A percentile compares a stretch with the other conserved stretches of the same genome.
These are phyloP conservation scores for Turnera subulata DNA, from an alignment of 345 rosid genomes.

Conservation along the genomic window DNA sequence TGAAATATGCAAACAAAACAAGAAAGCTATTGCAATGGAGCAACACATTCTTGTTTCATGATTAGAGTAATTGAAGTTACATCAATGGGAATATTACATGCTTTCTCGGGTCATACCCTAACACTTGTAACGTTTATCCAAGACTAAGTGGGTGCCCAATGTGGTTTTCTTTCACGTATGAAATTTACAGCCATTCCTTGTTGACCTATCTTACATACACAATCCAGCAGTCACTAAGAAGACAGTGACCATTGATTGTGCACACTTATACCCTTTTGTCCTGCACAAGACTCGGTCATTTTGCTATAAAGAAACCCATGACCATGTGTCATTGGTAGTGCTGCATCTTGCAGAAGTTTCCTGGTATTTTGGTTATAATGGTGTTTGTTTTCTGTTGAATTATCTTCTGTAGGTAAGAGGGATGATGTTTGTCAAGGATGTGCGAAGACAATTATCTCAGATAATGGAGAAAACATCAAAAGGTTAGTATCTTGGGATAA, in stretches of 20 bases:
- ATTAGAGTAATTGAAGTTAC: too few relatives aligned
- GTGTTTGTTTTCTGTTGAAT: background rate
- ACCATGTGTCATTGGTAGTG: too few relatives aligned
- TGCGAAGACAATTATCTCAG: conserved; percentile 78
- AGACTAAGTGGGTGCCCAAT: background rate
- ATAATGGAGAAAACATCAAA: conserved; percentile 82
- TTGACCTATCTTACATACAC: background rate
- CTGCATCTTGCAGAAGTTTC: too few relatives aligned
- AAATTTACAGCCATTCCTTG: background rate
- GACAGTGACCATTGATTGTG: too few relatives aligned
- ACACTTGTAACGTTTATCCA: too few relatives aligned
- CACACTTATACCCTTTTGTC: too few relatives aligned
- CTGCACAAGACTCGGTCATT: background rate
- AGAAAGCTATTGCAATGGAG: too few relatives aligned
- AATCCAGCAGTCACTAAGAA: background rate
- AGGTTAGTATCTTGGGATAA: conserved; percentile 40
- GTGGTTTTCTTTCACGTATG: background rate
- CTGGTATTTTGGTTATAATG: background rate
- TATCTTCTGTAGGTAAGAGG: conserved; percentile 66
- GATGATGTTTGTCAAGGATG: conserved; percentile 89
- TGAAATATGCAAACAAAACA: too few relatives aligned
- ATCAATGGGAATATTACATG: too few relatives aligned
- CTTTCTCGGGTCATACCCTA: too few relatives aligned
- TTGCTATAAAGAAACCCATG: too few relatives aligned
- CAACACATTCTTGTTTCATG: too few relatives aligned